These are phyloP conservation scores for Trichoderma harzianum DNA, from an alignment of 2,329 filamentous ascomycete genomes.

Conservation along the genomic window DNA sequence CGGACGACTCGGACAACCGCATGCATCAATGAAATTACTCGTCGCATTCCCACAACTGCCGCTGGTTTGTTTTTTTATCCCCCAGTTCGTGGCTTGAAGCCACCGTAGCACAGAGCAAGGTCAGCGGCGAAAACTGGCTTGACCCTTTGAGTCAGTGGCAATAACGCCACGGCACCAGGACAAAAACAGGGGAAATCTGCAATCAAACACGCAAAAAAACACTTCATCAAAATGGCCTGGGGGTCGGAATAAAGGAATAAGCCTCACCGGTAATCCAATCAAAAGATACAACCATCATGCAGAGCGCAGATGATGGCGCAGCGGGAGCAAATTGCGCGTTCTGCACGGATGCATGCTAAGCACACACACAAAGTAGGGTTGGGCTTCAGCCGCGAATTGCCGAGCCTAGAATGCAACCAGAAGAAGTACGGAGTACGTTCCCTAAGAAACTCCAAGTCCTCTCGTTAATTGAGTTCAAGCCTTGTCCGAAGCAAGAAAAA, in stretches of 20 bases:
- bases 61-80: neutral
- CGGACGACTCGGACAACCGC: neutral
- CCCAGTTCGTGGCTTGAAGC: neutral
- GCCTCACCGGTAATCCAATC: neutral
- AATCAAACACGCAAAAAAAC: neutral
- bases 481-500: neutral
- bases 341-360: neutral
- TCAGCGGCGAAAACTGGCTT: neutral
- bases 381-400: constrained; percentile 11
- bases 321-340: neutral
- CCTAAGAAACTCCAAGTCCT: neutral
- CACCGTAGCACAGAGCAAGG: neutral
- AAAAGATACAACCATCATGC: neutral
- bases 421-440: neutral
- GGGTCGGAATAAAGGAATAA: neutral
- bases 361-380: neutral
- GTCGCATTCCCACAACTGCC: neutral
- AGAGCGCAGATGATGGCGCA: neutral
- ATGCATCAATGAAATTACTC: neutral
- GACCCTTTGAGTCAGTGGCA: neutral
- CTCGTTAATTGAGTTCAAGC: constrained; percentile 14
- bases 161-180: neutral
- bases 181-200: neutral
- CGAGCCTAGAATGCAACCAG: neutral
- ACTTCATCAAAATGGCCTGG: neutral